phyloP scores from a whole-genome alignment of 768 basidiomycete species.

The Pluteus cervinus region DNA sequence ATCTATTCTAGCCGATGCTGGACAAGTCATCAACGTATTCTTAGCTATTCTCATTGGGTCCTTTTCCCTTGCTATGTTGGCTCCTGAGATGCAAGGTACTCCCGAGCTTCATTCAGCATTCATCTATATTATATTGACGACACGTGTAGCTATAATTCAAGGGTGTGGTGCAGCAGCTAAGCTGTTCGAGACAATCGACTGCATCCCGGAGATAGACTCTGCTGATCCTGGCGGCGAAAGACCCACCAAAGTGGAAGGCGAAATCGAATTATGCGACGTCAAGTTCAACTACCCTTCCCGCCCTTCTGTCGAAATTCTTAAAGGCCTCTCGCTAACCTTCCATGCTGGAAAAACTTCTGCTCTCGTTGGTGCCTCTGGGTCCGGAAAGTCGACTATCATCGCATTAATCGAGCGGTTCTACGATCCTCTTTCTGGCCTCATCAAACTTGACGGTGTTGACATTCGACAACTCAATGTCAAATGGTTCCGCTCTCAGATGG shows the following conservation, averaged over 20 bases:
- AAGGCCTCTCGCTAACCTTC: conserved; percentile 53
- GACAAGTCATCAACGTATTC: conserved; percentile 70
- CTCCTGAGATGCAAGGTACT: conserved; percentile 70
- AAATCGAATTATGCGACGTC: conserved; percentile 60
- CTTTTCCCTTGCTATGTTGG: conserved; percentile 68
- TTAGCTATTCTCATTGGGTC: conserved; percentile 72
- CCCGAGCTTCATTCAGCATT: neutral
- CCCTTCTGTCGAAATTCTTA: conserved; percentile 64
- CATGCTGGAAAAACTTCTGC: conserved; percentile 61
- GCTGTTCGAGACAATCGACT: conserved; percentile 71
- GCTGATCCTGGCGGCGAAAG: conserved; percentile 50
- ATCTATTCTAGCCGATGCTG: conserved; percentile 43
- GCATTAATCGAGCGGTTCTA: conserved; percentile 75
- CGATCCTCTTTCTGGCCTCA: conserved; percentile 54
- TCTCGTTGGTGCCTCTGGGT: conserved; percentile 63
- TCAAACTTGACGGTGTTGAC: conserved; percentile 63
- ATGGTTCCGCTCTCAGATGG: conserved; percentile 74
- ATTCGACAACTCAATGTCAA: conserved; percentile 62
- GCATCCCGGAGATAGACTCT: conserved; percentile 74
- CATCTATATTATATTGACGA: neutral
- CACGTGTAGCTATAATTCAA: conserved; percentile 46
- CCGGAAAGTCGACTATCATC: conserved; percentile 61
- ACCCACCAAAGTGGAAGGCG: conserved; percentile 54
- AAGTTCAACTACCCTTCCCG: conserved; percentile 75
- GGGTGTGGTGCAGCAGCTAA: conserved; percentile 75